Conservation (phyloP, 805 yeast genomes). For the Candida nonsorbophila region DNA sequence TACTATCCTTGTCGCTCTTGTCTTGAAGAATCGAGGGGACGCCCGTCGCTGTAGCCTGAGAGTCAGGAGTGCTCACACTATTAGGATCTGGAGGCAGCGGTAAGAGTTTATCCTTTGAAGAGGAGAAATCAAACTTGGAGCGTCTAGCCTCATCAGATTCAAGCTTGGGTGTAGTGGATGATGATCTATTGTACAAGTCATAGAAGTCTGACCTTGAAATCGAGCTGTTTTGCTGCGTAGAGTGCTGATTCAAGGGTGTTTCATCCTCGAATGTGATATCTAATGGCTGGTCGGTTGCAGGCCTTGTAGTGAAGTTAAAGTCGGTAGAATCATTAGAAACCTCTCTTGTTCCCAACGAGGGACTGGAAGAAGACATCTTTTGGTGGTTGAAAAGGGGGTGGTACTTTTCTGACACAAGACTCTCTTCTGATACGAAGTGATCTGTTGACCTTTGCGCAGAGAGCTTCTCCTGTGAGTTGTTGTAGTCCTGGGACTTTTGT, state of each 20-base stretch:
- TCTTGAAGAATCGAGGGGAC: not conserved
- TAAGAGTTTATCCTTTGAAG: conserved; percentile 9
- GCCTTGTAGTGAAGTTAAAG: too few species aligned
- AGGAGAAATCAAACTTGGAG: conserved; percentile 7
- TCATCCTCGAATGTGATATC: too few species aligned
- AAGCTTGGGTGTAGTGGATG: conserved; percentile 9
- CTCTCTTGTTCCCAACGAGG: too few species aligned
- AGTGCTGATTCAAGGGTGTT: conserved; percentile 13
- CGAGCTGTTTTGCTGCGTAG: conserved; percentile 6
- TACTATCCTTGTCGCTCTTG: not conserved
- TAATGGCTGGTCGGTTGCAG: too few species aligned
- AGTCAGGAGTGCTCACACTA: not conserved
- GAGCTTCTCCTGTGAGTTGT: too few species aligned
- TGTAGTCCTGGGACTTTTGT: not conserved
- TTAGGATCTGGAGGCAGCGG: conserved; percentile 10
- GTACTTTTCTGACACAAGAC: too few species aligned
- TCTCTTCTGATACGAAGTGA: too few species aligned
- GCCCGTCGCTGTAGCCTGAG: not conserved
- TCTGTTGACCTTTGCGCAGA: too few species aligned
- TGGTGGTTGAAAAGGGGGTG: too few species aligned
- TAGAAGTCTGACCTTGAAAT: conserved; percentile 9
- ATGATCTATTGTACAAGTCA: conserved; percentile 10
- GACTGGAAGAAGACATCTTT: too few species aligned
- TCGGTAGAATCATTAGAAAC: too few species aligned
- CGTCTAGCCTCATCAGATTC: too few species aligned